phyloP scores from a whole-genome alignment of 176 grass and related monocot genomes.

The Luzula sylvatica region DNA sequence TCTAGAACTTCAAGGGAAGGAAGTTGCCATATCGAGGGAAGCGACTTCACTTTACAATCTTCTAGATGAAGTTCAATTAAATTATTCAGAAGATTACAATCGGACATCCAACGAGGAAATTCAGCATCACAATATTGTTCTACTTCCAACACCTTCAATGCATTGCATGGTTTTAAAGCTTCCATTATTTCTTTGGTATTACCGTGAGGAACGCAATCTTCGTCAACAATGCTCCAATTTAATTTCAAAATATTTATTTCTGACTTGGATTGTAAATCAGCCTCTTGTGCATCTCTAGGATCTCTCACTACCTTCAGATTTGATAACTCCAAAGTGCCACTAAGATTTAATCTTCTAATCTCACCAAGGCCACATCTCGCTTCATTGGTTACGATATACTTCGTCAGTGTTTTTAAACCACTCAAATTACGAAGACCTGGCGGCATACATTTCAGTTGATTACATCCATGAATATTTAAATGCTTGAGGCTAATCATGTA shows the following conservation, averaged over 20 bases:
- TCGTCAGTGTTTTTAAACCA: conserved; percentile 15
- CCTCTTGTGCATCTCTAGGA: background rate
- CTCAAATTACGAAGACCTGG: background rate
- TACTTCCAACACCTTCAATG: background rate
- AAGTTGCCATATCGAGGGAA: conserved; percentile 24
- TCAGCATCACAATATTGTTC: background rate
- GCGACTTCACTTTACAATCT: background rate
- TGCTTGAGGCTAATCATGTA: conserved; percentile 26
- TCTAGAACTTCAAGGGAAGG: conserved; percentile 4
- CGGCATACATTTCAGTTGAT: conserved; percentile 12
- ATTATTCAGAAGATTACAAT: background rate
- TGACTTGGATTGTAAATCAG: background rate
- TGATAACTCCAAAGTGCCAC: conserved; percentile 4
- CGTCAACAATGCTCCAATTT: background rate
- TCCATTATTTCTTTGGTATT: background rate
- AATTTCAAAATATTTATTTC: background rate
- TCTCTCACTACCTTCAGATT: conserved; percentile 7
- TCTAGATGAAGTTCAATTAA: conserved; percentile 7
- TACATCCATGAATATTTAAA: conserved; percentile 11
- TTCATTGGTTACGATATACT: conserved; percentile 6
- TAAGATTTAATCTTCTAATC: conserved; percentile 18
- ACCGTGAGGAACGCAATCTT: background rate
- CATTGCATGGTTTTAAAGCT: conserved; percentile 1
- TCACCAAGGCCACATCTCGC: conserved; percentile 17
- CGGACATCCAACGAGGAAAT: background rate